Conservation (phyloP, 345 rosid genomes). For the Citrus inodora region DNA sequence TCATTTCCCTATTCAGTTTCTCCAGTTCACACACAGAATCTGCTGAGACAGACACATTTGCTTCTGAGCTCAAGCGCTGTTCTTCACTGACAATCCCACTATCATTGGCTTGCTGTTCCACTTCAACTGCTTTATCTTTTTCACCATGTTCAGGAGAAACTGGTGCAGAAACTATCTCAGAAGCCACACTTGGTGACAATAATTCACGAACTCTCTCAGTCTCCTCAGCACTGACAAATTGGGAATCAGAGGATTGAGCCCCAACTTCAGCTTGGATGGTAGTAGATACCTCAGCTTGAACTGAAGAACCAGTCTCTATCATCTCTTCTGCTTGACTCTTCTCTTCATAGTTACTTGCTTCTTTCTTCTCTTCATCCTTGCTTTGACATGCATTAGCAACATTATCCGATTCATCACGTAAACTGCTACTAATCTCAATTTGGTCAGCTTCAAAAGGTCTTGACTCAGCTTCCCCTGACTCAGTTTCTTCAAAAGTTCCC, state of each 20-base stretch:
- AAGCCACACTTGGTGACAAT: slow-evolving; percentile 32
- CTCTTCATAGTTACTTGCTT: slow-evolving; percentile 15
- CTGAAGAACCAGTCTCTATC: slow-evolving; percentile 29
- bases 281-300: slow-evolving; percentile 37
- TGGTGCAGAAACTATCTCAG: slow-evolving; percentile 37
- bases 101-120: slow-evolving; percentile 36
- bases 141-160: slow-evolving; percentile 31
- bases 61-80: slow-evolving; percentile 41
- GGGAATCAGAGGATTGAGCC: slow-evolving; percentile 36
- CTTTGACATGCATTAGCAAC: slow-evolving; percentile 36
- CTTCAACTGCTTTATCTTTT: slow-evolving; percentile 25
- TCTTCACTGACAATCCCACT: slow-evolving; percentile 33
- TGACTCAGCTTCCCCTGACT: slow-evolving; percentile 32
- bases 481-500: slow-evolving; percentile 33
- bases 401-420: slow-evolving; percentile 29
- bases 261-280: slow-evolving; percentile 28
- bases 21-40: slow-evolving; percentile 57
- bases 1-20: slow-evolving; percentile 79
- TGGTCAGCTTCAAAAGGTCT: slow-evolving; percentile 35
- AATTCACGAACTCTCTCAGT: slow-evolving; percentile 30
- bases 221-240: slow-evolving; percentile 25
- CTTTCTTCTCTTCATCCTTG: slow-evolving; percentile 29
- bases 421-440: slow-evolving; percentile 25
- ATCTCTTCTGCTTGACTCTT: slow-evolving; percentile 33
- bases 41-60: slow-evolving; percentile 36